These are phyloP conservation scores for Aspergillaceae sp. DNA, from an alignment of 2,329 filamentous ascomycete species.

Conservation along the genomic window DNA sequence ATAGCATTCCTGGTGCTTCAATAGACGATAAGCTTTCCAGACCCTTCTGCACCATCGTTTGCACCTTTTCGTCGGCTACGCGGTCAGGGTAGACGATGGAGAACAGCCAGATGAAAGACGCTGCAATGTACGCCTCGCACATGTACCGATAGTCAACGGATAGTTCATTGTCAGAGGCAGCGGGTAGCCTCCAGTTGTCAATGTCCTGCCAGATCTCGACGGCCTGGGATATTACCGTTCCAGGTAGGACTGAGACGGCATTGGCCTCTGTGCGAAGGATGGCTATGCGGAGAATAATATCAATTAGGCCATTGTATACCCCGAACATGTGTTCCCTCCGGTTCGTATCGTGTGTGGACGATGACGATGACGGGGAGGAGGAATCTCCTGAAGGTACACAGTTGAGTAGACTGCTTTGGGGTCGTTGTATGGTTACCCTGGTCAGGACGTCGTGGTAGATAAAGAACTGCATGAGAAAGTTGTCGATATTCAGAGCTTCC, in stretches of 20 bases:
- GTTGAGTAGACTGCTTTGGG: not conserved
- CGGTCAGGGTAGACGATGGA: not conserved
- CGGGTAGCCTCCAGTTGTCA: not conserved
- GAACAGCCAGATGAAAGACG: not conserved
- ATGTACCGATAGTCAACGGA: not conserved
- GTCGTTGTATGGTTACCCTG: not conserved
- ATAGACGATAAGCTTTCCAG: not conserved
- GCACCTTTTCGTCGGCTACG: not conserved
- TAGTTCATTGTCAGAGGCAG: not conserved
- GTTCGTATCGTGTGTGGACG: not conserved
- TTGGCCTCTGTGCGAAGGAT: not conserved
- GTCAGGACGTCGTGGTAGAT: not conserved
- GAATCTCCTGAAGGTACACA: not conserved
- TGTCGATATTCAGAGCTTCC: not conserved
- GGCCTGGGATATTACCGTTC: not conserved
- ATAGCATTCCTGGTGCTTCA: not conserved
- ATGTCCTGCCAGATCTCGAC: not conserved
- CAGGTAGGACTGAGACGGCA: not conserved
- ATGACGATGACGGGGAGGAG: not conserved
- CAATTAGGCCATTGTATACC: not conserved
- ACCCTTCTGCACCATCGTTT: not conserved
- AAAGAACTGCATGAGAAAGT: not conserved
- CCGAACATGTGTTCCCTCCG: not conserved
- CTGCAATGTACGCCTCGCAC: not conserved
- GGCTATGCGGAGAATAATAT: not conserved